Conservation (phyloP, 768 basidiomycete genomes). For the Chalciporus piperatus region DNA sequence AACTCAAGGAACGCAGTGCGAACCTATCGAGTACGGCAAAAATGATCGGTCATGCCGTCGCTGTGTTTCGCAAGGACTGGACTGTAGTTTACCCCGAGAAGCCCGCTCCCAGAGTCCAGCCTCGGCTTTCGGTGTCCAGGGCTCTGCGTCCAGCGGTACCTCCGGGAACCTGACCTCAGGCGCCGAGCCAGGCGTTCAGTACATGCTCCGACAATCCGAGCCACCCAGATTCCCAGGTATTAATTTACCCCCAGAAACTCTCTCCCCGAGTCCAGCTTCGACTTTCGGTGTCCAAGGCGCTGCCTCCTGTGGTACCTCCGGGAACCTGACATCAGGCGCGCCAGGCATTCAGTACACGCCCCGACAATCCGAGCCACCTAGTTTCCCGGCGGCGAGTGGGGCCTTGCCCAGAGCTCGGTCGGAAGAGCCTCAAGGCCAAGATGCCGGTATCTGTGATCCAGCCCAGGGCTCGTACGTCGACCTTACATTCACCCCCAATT, state of each 20-base stretch:
- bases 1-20: conserved; percentile 18
- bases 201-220: conserved; percentile 7
- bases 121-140: conserved; percentile 9
- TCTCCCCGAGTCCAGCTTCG: conserved; percentile 23
- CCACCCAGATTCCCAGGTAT: neutral
- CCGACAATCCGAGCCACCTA: conserved; percentile 7
- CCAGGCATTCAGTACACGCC: neutral
- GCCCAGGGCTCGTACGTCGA: conserved; percentile 12
- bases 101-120: conserved; percentile 24
- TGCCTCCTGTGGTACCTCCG: conserved; percentile 7
- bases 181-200: conserved; percentile 1
- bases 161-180: conserved; percentile 4
- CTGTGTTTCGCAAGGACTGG: conserved; percentile 12
- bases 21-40: conserved; percentile 12
- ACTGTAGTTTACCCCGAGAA: conserved; percentile 13
- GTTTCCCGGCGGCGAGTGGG: conserved; percentile 3
- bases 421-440: conserved; percentile 8
- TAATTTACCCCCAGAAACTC: conserved; percentile 9
- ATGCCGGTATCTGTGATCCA: neutral
- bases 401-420: neutral
- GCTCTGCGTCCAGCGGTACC: conserved; percentile 5
- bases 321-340: conserved; percentile 5
- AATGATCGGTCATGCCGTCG: conserved; percentile 21
- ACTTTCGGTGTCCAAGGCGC: conserved; percentile 7
- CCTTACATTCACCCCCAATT: neutral